Evolutionary conservation across 192 early-diverging fungal genomes (phyloP).

Genomic region (Podila verticillata): DNA sequence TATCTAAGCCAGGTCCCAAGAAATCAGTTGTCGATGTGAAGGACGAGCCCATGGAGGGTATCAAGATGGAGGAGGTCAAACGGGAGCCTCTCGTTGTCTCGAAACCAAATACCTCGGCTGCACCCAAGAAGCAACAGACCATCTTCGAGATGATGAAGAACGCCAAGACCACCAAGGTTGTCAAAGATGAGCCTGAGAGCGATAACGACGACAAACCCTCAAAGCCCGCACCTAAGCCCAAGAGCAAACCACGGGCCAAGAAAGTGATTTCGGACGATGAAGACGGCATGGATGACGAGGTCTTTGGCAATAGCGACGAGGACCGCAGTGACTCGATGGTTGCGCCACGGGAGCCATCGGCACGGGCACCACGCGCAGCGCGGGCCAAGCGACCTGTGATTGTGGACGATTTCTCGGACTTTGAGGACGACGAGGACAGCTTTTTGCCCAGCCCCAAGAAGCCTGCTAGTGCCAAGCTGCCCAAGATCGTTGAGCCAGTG

Average conservation of each 20-base stretch:
- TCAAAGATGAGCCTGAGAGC: conserved; percentile 17
- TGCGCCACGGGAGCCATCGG: conserved; percentile 15
- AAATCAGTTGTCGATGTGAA: conserved; percentile 48
- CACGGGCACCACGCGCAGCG: conserved; percentile 39
- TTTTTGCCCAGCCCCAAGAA: conserved; percentile 30
- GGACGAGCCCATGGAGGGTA: conserved; percentile 34
- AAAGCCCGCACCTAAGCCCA: conserved; percentile 4
- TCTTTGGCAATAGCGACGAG: conserved; percentile 14
- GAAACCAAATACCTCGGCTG: neutral
- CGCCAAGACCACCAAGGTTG: conserved; percentile 7
- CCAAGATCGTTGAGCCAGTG: conserved; percentile 27
- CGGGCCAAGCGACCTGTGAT: conserved; percentile 33
- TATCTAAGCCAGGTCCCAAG: conserved; percentile 21
- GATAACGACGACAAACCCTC: conserved; percentile 2
- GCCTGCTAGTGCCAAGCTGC: conserved; percentile 3
- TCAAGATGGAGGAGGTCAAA: neutral
- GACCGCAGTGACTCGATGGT: conserved; percentile 26
- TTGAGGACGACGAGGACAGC: conserved; percentile 28
- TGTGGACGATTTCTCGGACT: conserved; percentile 35
- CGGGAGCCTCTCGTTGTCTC: neutral
- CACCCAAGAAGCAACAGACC: conserved; percentile 42
- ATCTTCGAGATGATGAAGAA: conserved; percentile 46
- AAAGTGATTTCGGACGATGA: conserved; percentile 16
- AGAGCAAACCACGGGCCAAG: conserved; percentile 12
- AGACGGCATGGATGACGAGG: conserved; percentile 13